phyloP scores from a whole-genome alignment of 306 rosid species.

The Quercus mongolica region DNA sequence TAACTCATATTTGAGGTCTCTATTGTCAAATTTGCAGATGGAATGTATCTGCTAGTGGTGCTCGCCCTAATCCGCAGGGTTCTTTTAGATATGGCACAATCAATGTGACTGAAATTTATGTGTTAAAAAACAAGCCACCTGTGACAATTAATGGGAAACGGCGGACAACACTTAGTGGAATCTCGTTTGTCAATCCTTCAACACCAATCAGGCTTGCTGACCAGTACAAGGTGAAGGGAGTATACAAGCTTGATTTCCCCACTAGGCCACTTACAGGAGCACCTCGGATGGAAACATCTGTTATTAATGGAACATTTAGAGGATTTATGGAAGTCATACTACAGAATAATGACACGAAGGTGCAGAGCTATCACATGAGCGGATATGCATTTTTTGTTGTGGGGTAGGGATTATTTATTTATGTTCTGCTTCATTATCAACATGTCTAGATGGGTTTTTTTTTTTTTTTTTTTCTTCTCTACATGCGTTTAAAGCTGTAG shows the following conservation, averaged over 20 bases:
- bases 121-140: constrained; percentile 67
- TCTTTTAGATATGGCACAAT: constrained; percentile 94
- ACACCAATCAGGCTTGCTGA: constrained; percentile 93
- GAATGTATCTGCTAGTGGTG: constrained; percentile 98
- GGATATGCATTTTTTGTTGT: constrained; percentile 97
- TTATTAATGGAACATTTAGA: constrained; percentile 81
- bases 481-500: background rate
- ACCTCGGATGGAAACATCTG: constrained; percentile 66
- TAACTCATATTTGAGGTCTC: constrained; percentile 9
- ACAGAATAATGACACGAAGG: constrained; percentile 91
- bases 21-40: constrained; percentile 54
- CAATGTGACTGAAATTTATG: constrained; percentile 85
- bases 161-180: constrained; percentile 73
- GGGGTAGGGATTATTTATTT: constrained; percentile 49
- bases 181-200: constrained; percentile 70
- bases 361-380: constrained; percentile 80
- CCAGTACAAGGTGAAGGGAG: constrained; percentile 62
- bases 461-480: background rate
- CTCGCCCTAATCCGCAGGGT: constrained; percentile 98
- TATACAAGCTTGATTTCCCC: constrained; percentile 91
- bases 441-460: background rate
- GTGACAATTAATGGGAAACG: constrained; percentile 60
- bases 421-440: background rate
- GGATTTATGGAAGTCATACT: constrained; percentile 89
- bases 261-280: constrained; percentile 63